phyloP scores from a whole-genome alignment of 345 rosid species.

The Psidium guajava region DNA sequence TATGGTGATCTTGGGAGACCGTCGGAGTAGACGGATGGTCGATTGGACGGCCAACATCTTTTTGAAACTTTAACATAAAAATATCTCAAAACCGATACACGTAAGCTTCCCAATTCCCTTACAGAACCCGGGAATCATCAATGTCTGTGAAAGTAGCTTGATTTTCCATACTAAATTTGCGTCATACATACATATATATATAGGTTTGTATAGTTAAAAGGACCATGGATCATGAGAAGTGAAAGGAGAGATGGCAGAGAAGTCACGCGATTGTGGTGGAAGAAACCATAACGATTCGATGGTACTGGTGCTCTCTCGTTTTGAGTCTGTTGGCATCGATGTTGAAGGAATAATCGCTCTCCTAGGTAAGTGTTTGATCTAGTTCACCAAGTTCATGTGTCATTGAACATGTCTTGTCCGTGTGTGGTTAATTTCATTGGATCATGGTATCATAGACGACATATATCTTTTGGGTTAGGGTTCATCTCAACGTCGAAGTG shows the following conservation, averaged over 20 bases:
- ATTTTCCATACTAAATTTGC: not conserved
- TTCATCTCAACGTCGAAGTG: not conserved
- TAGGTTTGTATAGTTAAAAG: constrained; percentile 34
- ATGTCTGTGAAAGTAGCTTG: not conserved
- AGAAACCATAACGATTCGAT: constrained; percentile 53
- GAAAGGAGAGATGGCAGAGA: constrained; percentile 60
- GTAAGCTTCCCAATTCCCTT: not conserved
- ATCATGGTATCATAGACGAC: not conserved
- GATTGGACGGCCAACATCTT: no score
- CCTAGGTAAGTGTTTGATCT: constrained; percentile 24
- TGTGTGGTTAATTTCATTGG: not conserved
- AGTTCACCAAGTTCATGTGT: not conserved
- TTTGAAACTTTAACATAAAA: not conserved
- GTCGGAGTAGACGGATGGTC: no score
- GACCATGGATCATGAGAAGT: constrained; percentile 70
- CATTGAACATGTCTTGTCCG: not conserved
- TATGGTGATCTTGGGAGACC: no score
- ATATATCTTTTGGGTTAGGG: not conserved
- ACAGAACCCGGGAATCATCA: not conserved
- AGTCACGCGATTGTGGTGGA: constrained; percentile 40
- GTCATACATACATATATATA: not conserved
- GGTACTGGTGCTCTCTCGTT: constrained; percentile 46
- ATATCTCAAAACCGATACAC: not conserved
- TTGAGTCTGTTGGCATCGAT: constrained; percentile 50
- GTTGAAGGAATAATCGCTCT: constrained; percentile 63